Percentiles rank a stretch among this genome's conserved stretches.
Evolutionary conservation across 768 basidiomycete species (phyloP).

Genomic region (Calvatia gigantea): DNA sequence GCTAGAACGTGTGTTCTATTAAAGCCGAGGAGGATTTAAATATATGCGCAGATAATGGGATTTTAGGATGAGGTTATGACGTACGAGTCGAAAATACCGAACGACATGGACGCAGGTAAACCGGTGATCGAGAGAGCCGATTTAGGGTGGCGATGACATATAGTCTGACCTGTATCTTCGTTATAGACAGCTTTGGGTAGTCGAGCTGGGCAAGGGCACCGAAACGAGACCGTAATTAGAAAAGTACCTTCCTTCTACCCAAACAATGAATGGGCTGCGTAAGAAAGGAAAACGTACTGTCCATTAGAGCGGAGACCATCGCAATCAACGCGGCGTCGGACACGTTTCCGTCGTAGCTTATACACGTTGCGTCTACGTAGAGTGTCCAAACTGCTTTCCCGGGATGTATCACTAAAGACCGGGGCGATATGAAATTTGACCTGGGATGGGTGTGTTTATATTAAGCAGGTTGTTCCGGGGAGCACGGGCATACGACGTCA

Average conservation of each 20-base stretch:
- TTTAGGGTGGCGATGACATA: conserved; percentile 45
- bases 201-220: conserved; percentile 45
- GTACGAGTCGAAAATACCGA: conserved; percentile 82
- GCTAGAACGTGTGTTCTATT: conserved; percentile 61
- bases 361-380: conserved; percentile 93
- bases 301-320: conserved; percentile 81
- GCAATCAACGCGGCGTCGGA: conserved; percentile 90
- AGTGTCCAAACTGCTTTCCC: conserved; percentile 87
- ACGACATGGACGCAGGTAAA: conserved; percentile 53
- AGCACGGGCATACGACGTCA: conserved; percentile 57
- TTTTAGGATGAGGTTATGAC: conserved; percentile 21
- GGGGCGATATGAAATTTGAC: conserved; percentile 59
- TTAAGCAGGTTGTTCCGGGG: background rate
- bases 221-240: too few species aligned
- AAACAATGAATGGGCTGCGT: background rate
- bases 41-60: background rate
- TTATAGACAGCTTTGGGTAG: conserved; percentile 72
- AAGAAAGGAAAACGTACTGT: conserved; percentile 50
- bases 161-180: conserved; percentile 59
- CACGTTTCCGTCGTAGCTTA: conserved; percentile 96
- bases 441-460: conserved; percentile 37
- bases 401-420: conserved; percentile 74
- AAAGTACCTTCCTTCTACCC: too few species aligned
- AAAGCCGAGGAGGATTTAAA: background rate
- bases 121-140: conserved; percentile 36